A percentile compares a stretch with the other conserved stretches of the same genome.
These are phyloP conservation scores for Spirogloea muscicola DNA, from an alignment of 139 green algal species.

Conservation along the genomic window DNA sequence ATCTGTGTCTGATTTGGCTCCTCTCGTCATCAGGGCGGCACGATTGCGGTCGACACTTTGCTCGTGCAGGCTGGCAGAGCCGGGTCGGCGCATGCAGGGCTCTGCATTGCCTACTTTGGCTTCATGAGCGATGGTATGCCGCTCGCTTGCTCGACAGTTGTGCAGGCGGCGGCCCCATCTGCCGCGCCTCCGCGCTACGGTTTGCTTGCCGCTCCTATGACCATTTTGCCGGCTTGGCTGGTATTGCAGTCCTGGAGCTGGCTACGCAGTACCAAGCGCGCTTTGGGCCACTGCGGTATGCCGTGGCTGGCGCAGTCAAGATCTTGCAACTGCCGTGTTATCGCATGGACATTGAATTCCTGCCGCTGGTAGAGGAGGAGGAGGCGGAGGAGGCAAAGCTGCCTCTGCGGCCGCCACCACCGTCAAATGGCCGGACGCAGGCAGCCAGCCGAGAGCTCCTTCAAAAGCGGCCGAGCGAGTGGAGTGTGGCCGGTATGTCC, in stretches of 20 bases:
- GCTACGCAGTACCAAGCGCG: background rate
- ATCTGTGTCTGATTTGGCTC: no score
- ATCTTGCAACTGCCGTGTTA: background rate
- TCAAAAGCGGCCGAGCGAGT: no score
- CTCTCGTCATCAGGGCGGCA: background rate
- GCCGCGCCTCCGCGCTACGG: background rate
- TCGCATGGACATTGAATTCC: background rate
- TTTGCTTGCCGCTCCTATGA: background rate
- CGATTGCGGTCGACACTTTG: background rate
- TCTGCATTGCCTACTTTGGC: background rate
- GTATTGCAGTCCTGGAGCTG: background rate
- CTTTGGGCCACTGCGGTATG: background rate
- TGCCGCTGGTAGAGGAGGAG: background rate
- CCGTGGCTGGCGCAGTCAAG: background rate
- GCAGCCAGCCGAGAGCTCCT: no score
- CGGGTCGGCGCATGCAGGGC: background rate
- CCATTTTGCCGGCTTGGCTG: background rate
- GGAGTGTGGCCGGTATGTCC: no score
- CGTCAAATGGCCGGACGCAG: no score
- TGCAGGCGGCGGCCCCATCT: background rate
- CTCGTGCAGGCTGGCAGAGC: background rate
- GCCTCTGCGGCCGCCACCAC: no score
- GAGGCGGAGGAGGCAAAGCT: background rate
- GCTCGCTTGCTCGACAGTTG: no score
- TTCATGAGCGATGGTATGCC: conserved; percentile 5